These are phyloP conservation scores for Onygena corvina DNA, from an alignment of 2,329 filamentous ascomycete species.

Conservation along the genomic window DNA sequence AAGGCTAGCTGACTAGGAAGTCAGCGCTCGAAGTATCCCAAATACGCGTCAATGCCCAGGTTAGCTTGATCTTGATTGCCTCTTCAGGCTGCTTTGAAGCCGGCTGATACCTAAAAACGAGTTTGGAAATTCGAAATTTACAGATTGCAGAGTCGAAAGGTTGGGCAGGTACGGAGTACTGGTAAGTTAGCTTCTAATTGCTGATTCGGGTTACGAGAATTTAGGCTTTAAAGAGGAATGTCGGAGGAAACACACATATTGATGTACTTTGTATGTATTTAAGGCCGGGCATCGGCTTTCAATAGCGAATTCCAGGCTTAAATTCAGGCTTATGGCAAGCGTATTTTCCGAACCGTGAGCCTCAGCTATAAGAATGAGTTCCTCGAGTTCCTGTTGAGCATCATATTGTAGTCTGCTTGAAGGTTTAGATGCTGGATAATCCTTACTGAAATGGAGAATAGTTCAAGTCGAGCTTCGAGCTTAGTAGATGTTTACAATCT, in stretches of 20 bases:
- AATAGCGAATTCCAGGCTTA: not conserved
- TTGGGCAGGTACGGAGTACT: not conserved
- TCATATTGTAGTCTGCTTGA: not conserved
- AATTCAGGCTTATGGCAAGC: not conserved
- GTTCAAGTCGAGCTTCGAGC: not conserved
- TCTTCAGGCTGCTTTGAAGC: not conserved
- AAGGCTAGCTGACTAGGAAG: too few relatives aligned
- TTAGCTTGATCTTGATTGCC: too few relatives aligned
- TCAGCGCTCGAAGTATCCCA: too few relatives aligned
- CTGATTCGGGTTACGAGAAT: slow-evolving; percentile 1
- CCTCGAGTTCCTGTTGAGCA: not conserved
- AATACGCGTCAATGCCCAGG: too few relatives aligned
- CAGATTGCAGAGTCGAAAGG: not conserved
- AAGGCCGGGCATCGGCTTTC: not conserved
- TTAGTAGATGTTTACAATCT: too few relatives aligned
- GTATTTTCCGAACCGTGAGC: not conserved
- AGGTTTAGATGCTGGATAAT: slow-evolving; percentile 2
- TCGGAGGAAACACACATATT: too few relatives aligned
- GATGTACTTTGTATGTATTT: not conserved
- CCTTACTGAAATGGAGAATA: slow-evolving; percentile 5
- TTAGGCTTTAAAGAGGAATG: not conserved
- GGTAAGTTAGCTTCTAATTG: not conserved
- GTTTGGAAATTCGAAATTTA: not conserved
- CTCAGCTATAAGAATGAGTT: not conserved
- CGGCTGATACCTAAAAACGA: not conserved